A percentile compares a stretch with the other conserved stretches of the same genome.
phyloP scores from a whole-genome alignment of 192 early-diverging fungal genomes.

The Jimgerdemannia lactiflua region DNA sequence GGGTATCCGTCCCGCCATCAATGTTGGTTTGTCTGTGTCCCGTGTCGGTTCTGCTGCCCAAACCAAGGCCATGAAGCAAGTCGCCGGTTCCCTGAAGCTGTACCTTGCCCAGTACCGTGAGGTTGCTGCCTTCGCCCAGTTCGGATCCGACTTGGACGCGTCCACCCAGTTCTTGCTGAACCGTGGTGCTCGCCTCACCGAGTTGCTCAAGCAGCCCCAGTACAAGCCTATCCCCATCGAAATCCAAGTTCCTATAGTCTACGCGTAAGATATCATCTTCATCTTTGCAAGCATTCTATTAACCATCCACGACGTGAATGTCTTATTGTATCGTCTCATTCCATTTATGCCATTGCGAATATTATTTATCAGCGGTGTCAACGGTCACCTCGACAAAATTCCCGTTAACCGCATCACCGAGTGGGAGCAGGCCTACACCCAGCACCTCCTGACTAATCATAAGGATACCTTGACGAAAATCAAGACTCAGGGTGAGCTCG shows the following conservation, averaged over 20 bases:
- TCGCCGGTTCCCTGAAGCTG: constrained; percentile 99
- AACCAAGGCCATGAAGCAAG: constrained; percentile 99
- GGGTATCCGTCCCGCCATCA: constrained; percentile 99
- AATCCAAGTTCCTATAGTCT: constrained; percentile 98
- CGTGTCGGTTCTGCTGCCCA: constrained; percentile 99
- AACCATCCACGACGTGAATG: too few relatives aligned
- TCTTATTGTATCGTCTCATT: too few relatives aligned
- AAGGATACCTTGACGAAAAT: constrained; percentile 86
- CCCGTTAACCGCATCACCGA: constrained; percentile 90
- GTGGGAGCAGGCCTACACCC: constrained; percentile 90
- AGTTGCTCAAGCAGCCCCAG: constrained; percentile 99
- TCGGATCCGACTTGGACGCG: constrained; percentile 99
- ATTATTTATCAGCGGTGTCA: constrained; percentile 65
- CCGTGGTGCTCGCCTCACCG: constrained; percentile 99
- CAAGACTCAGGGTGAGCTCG: constrained; percentile 86
- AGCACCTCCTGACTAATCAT: constrained; percentile 87
- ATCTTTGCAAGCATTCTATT: too few relatives aligned
- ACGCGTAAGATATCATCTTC: constrained; percentile 45
- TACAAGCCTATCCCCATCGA: constrained; percentile 95
- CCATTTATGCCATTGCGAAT: too few relatives aligned
- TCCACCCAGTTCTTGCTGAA: constrained; percentile 99
- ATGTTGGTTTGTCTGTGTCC: constrained; percentile 99
- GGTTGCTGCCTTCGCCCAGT: constrained; percentile 99
- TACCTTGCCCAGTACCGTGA: constrained; percentile 99
- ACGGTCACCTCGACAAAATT: constrained; percentile 99